Percentiles rank a stretch among this genome's conserved stretches.
Evolutionary conservation across 345 rosid species (phyloP).

Genomic region (Jatropha curcas): DNA sequence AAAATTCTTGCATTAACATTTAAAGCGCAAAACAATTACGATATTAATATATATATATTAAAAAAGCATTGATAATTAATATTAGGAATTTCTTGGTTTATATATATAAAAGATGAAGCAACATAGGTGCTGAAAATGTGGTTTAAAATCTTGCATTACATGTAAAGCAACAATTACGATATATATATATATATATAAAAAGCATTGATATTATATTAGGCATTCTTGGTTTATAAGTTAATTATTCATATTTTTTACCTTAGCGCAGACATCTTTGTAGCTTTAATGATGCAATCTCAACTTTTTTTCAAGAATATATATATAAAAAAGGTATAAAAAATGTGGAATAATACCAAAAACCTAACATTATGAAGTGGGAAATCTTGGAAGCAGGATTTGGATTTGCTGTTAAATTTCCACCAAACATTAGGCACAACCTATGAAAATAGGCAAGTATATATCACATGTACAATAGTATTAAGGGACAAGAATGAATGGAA

Average conservation of each 20-base stretch:
- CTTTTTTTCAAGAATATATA: conserved; percentile 17
- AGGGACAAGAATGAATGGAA: not conserved
- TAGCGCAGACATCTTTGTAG: conserved; percentile 8
- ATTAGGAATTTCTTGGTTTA: no score
- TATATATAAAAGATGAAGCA: no score
- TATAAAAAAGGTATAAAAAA: conserved; percentile 8
- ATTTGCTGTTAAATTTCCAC: conserved; percentile 22
- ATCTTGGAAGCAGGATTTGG: conserved; percentile 42
- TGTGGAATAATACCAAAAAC: conserved; percentile 20
- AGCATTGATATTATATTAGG: no score
- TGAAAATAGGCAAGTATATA: not conserved
- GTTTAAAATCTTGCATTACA: not conserved
- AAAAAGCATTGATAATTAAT: no score
- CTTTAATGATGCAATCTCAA: conserved; percentile 18
- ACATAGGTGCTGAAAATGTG: not conserved
- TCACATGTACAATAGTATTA: not conserved
- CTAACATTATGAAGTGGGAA: conserved; percentile 42
- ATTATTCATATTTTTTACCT: no score
- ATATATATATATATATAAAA: no score
- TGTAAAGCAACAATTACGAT: not conserved
- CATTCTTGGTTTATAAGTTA: no score
- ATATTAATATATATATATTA: no score
- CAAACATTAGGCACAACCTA: conserved; percentile 17
- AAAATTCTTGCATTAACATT: not conserved
- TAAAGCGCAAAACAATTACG: not conserved